phyloP scores from a whole-genome alignment of 192 early-diverging fungal genomes.

The Chytriomyces sp. region DNA sequence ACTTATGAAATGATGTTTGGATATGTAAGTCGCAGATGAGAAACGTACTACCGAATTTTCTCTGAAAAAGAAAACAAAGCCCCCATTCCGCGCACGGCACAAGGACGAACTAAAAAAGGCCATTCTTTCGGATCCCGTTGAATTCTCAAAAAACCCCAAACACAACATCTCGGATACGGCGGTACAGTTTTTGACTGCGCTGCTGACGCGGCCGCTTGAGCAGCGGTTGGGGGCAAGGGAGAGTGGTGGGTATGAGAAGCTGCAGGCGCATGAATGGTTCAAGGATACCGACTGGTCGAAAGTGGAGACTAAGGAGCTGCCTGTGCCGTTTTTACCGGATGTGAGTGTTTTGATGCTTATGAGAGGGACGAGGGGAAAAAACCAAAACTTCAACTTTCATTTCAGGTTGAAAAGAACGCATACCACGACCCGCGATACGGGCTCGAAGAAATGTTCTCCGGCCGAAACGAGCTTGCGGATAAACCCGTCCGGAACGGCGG shows the following conservation, averaged over 20 bases:
- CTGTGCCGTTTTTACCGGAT: conserved; percentile 86
- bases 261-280: conserved; percentile 84
- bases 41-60: conserved; percentile 65
- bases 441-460: conserved; percentile 70
- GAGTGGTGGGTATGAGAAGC: conserved; percentile 66
- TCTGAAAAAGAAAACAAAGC: conserved; percentile 72
- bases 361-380: no score
- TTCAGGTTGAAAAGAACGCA: conserved; percentile 29
- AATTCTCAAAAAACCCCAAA: conserved; percentile 63
- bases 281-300: conserved; percentile 73
- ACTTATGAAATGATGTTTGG: conserved; percentile 90
- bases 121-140: conserved; percentile 70
- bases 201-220: conserved; percentile 71
- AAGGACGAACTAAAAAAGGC: conserved; percentile 71
- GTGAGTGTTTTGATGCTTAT: conserved; percentile 54
- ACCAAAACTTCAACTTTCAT: not conserved
- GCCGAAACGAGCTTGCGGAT: conserved; percentile 7
- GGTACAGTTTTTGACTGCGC: conserved; percentile 27
- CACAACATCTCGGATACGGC: conserved; percentile 11
- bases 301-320: conserved; percentile 69
- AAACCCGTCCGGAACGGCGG: conserved; percentile 16
- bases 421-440: conserved; percentile 83
- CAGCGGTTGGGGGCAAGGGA: conserved; percentile 77
- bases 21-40: conserved; percentile 30
- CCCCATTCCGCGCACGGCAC: conserved; percentile 76